Percentiles rank a stretch among this genome's conserved stretches.
These are phyloP conservation scores for Yamadazyma sp. DNA, from an alignment of 805 yeast species.

Conservation along the genomic window DNA sequence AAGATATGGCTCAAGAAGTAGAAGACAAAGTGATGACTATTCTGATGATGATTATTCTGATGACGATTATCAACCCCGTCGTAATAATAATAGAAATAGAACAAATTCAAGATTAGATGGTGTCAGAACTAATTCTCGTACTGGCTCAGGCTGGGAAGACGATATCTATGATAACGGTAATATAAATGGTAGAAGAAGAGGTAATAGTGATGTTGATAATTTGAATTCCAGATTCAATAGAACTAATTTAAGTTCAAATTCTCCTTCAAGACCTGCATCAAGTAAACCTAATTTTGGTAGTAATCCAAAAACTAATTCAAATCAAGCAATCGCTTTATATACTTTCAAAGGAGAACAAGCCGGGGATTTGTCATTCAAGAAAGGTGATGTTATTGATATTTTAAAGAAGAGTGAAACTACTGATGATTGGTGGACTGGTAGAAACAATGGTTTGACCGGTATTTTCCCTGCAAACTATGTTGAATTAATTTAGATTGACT, in stretches of 20 bases:
- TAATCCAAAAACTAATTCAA: conserved; percentile 39
- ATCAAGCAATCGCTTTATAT: conserved; percentile 86
- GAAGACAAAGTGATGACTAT: conserved; percentile 29
- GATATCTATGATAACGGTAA: conserved; percentile 67
- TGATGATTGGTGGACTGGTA: conserved; percentile 99
- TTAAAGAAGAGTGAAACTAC: conserved; percentile 80
- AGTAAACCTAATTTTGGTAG: conserved; percentile 42
- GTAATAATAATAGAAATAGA: conserved; percentile 23
- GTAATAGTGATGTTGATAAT: conserved; percentile 30
- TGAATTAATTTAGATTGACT: conserved; percentile 54
- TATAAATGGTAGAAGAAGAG: conserved; percentile 29
- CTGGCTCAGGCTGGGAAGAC: conserved; percentile 66
- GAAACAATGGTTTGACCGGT: conserved; percentile 78
- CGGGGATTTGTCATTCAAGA: conserved; percentile 91
- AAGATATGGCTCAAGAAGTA: conserved; percentile 17
- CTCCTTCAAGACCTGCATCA: conserved; percentile 36
- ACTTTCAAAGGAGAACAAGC: conserved; percentile 87
- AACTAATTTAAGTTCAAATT: conserved; percentile 21
- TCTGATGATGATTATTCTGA: conserved; percentile 26
- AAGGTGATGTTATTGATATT: conserved; percentile 91
- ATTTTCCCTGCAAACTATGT: conserved; percentile 98
- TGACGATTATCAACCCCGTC: conserved; percentile 26
- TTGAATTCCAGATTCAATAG: conserved; percentile 33
- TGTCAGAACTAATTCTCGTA: conserved; percentile 10
- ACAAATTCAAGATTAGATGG: conserved; percentile 8